Percentiles rank a stretch among this genome's conserved stretches.
Conservation (phyloP, 495 filamentous ascomycete species). For the Xylaria castorea region DNA sequence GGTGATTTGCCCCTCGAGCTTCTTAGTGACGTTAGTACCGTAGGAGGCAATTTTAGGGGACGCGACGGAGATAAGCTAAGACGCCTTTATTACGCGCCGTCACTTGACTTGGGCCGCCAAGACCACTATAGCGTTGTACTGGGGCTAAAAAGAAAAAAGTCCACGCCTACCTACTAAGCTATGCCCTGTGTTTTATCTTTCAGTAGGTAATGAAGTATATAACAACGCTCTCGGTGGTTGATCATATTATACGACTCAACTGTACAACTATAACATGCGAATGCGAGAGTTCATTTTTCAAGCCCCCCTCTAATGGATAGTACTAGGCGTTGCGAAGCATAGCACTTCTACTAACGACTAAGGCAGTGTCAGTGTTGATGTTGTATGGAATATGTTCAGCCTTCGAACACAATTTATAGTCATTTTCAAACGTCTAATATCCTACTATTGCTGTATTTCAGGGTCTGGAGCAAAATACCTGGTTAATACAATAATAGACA, state of each 20-base stretch:
- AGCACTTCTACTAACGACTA: neutral
- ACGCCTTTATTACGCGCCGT: slow-evolving; percentile 22
- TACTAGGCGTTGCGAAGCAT: neutral
- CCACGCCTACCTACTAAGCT: too few species aligned
- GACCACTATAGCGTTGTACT: neutral
- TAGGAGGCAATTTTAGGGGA: slow-evolving; percentile 10
- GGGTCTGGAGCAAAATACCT: neutral
- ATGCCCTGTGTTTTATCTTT: too few species aligned
- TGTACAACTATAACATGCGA: too few species aligned
- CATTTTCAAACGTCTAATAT: too few species aligned
- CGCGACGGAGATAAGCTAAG: slow-evolving; percentile 14
- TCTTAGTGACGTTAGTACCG: slow-evolving; percentile 16
- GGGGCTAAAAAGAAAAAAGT: too few species aligned
- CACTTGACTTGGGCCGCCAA: slow-evolving; percentile 21
- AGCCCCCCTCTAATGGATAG: too few species aligned
- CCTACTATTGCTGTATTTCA: neutral
- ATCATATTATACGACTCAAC: too few species aligned
- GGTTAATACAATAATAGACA: too few species aligned
- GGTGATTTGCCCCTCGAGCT: slow-evolving; percentile 22
- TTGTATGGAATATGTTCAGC: neutral
- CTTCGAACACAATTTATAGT: neutral
- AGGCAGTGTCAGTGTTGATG: neutral
- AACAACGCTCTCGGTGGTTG: too few species aligned
- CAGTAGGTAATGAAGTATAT: too few species aligned
- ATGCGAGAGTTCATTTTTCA: too few species aligned